These are phyloP conservation scores for Arthrobotrys entomopaga DNA, from an alignment of 2,329 filamentous ascomycete species.

Conservation along the genomic window DNA sequence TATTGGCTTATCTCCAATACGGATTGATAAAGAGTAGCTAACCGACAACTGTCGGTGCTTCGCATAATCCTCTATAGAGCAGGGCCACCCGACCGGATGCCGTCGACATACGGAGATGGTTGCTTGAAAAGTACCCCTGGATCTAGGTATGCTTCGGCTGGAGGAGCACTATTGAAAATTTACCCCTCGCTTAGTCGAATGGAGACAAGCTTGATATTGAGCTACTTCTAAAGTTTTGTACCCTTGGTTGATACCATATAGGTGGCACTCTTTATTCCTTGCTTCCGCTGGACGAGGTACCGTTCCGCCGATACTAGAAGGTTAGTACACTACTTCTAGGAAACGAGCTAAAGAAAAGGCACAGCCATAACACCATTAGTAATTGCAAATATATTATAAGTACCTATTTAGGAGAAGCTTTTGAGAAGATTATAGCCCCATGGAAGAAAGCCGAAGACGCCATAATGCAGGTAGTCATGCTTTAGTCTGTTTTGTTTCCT, in stretches of 20 bases:
- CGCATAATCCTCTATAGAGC: slow-evolving; percentile 18
- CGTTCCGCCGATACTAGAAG: slow-evolving; percentile 9
- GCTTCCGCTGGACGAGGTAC: slow-evolving; percentile 37
- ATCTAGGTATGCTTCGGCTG: slow-evolving; percentile 41
- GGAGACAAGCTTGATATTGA: slow-evolving; percentile 8
- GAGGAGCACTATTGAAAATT: slow-evolving; percentile 10
- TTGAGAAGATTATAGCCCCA: background rate
- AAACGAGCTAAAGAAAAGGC: background rate
- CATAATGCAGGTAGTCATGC: slow-evolving; percentile 9
- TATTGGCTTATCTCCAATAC: slow-evolving; percentile 15
- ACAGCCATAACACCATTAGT: background rate
- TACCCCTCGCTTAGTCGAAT: slow-evolving; percentile 17
- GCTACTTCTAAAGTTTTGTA: slow-evolving; percentile 6
- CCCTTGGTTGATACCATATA: slow-evolving; percentile 6
- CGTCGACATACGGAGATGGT: slow-evolving; percentile 28
- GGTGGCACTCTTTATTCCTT: slow-evolving; percentile 26
- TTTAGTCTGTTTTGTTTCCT: background rate
- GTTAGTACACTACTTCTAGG: background rate
- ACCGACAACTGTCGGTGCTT: slow-evolving; percentile 12
- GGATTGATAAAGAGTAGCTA: slow-evolving; percentile 8
- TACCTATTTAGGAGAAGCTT: background rate
- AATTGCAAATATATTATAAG: background rate
- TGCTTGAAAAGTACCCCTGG: slow-evolving; percentile 7
- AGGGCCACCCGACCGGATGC: slow-evolving; percentile 18
- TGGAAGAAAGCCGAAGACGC: slow-evolving; percentile 5